Evolutionary conservation across 2,329 filamentous ascomycete genomes (phyloP).

Genomic region (Zymoseptoria passerinii): DNA sequence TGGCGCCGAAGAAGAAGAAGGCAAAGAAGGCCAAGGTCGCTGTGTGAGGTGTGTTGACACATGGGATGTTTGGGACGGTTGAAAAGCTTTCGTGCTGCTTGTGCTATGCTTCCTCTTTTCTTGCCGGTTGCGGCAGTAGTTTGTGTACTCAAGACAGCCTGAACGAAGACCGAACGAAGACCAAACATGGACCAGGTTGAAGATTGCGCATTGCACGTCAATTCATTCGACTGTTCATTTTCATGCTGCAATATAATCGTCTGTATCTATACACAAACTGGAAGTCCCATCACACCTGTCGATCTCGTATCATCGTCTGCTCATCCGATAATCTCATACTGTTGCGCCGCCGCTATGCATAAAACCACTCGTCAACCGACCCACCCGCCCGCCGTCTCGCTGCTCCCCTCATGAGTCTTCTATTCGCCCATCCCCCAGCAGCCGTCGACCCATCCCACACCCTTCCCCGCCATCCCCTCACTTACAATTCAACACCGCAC

Average conservation of each 20-base stretch:
- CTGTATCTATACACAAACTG: background rate
- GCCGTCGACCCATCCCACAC: background rate
- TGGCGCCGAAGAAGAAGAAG: constrained; percentile 14
- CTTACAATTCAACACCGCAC: constrained; percentile 58
- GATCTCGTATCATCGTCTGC: background rate
- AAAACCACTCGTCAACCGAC: background rate
- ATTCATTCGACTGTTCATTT: background rate
- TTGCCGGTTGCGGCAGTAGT: no score
- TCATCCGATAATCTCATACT: background rate
- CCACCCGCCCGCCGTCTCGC: no score
- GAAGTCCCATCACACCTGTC: no score
- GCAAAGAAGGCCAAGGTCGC: constrained; percentile 6
- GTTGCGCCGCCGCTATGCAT: background rate
- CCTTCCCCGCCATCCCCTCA: background rate
- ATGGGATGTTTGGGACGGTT: background rate
- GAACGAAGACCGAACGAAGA: no score
- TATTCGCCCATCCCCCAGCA: background rate
- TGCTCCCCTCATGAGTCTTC: background rate
- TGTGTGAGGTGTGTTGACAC: background rate
- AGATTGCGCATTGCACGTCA: background rate
- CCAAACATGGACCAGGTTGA: background rate
- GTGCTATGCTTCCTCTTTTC: no score
- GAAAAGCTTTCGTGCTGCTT: no score
- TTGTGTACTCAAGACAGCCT: no score
- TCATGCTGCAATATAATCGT: background rate